phyloP scores from a whole-genome alignment of 2,329 filamentous ascomycete genomes.

The Ascochyta viciae-villosae region DNA sequence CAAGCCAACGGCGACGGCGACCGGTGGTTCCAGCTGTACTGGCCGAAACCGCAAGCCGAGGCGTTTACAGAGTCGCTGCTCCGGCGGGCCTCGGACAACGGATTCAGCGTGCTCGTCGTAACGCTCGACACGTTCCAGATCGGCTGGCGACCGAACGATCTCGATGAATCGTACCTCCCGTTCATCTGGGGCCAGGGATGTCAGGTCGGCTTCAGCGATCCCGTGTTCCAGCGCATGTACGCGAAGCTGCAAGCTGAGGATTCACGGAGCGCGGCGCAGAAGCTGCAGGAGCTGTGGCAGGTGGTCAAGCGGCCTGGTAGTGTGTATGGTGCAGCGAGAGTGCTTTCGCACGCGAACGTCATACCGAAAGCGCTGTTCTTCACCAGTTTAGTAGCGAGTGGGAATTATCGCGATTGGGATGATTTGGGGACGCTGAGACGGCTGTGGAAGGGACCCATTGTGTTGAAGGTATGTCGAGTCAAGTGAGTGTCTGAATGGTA shows the following conservation, averaged over 20 bases:
- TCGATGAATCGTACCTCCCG: slow-evolving; percentile 68
- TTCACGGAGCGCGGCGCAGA: slow-evolving; percentile 37
- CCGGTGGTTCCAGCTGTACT: slow-evolving; percentile 79
- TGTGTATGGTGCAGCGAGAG: slow-evolving; percentile 39
- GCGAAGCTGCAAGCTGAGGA: slow-evolving; percentile 43
- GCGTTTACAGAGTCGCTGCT: slow-evolving; percentile 71
- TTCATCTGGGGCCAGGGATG: slow-evolving; percentile 59
- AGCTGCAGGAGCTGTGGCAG: slow-evolving; percentile 47
- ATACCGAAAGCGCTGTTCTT: slow-evolving; percentile 50
- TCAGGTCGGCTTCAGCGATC: slow-evolving; percentile 47
- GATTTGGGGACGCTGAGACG: slow-evolving; percentile 41
- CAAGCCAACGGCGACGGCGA: slow-evolving; percentile 63
- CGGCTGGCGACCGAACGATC: slow-evolving; percentile 72
- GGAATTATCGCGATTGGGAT: slow-evolving; percentile 45
- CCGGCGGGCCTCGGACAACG: slow-evolving; percentile 64
- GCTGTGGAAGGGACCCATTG: slow-evolving; percentile 49
- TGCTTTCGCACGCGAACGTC: slow-evolving; percentile 42
- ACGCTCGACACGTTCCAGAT: slow-evolving; percentile 76
- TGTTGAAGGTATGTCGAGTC: slow-evolving; percentile 36
- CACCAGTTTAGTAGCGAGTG: slow-evolving; percentile 44
- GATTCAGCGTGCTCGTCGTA: slow-evolving; percentile 72
- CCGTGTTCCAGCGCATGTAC: slow-evolving; percentile 46
- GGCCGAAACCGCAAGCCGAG: slow-evolving; percentile 70
- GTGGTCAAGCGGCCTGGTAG: slow-evolving; percentile 47
- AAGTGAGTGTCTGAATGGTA: too few species aligned